Conservation (phyloP, 129 eudicot genomes). For the Gnaphalium uliginosum region DNA sequence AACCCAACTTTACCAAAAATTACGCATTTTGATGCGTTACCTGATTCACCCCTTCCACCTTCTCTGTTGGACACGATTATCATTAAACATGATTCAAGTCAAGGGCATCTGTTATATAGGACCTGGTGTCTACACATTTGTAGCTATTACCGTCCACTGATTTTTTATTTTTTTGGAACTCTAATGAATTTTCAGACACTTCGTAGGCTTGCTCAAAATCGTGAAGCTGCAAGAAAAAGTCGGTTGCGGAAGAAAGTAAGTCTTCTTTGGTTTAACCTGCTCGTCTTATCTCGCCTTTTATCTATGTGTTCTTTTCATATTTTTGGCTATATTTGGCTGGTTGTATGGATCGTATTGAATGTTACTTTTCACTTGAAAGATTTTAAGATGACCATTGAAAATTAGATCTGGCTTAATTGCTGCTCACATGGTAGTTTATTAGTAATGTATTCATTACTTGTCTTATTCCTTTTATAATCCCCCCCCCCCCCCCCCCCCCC, state of each 20-base stretch:
- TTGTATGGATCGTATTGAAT: not conserved
- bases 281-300: constrained; percentile 2
- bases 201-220: constrained; percentile 95
- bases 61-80: not conserved
- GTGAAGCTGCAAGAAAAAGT: constrained; percentile 92
- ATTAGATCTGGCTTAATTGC: not conserved
- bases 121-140: not conserved
- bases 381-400: not conserved
- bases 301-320: not conserved
- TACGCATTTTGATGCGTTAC: not conserved
- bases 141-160: not conserved
- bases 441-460: not conserved
- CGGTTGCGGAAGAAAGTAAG: constrained; percentile 73
- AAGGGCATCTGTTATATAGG: not conserved
- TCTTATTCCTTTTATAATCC: not conserved
- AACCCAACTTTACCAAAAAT: not conserved
- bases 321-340: not conserved
- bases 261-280: not conserved
- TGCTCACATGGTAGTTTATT: not conserved
- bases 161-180: not conserved
- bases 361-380: not conserved
- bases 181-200: constrained; percentile 55
- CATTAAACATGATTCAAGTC: constrained; percentile 3
- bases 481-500: not conserved
- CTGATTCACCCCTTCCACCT: not conserved